A percentile compares a stretch with the other conserved stretches of the same genome.
Evolutionary conservation across 306 rosid genomes (phyloP).

Genomic region (Phaseolus lunatus): DNA sequence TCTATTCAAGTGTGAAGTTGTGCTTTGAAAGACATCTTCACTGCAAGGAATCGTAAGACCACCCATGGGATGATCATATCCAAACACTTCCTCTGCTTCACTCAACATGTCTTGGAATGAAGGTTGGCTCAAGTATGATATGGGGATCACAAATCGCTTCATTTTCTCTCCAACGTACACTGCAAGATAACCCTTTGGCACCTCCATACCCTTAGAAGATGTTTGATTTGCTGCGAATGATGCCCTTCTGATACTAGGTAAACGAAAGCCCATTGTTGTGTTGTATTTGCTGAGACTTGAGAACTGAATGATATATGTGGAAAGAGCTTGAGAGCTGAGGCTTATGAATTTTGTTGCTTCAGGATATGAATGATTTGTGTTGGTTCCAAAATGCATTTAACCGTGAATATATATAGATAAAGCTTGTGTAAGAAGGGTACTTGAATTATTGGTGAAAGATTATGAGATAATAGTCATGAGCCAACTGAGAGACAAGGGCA

Average conservation of each 20-base stretch:
- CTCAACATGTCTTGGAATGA: no score
- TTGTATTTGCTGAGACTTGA: background rate
- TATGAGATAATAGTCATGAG: background rate
- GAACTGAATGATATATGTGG: background rate
- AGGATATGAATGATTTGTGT: constrained; percentile 27
- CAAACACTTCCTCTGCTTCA: no score
- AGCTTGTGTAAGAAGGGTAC: constrained; percentile 2
- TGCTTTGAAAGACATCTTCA: background rate
- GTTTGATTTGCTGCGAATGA: background rate
- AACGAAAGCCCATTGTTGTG: constrained; percentile 46
- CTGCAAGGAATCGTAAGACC: no score
- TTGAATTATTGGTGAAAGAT: no score
- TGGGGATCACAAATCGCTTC: no score
- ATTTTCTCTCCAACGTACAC: no score
- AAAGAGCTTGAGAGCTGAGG: constrained; percentile 9
- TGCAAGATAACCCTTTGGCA: no score
- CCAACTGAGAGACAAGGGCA: constrained; percentile 21
- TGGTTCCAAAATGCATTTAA: constrained; percentile 20
- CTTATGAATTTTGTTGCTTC: background rate
- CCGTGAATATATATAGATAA: constrained; percentile 43
- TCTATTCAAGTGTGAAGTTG: background rate
- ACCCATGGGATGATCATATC: no score
- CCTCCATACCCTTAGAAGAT: no score
- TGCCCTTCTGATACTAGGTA: constrained; percentile 37
- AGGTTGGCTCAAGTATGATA: no score